phyloP scores from a whole-genome alignment of 2,329 filamentous ascomycete species.

The Claviceps purpurea region DNA sequence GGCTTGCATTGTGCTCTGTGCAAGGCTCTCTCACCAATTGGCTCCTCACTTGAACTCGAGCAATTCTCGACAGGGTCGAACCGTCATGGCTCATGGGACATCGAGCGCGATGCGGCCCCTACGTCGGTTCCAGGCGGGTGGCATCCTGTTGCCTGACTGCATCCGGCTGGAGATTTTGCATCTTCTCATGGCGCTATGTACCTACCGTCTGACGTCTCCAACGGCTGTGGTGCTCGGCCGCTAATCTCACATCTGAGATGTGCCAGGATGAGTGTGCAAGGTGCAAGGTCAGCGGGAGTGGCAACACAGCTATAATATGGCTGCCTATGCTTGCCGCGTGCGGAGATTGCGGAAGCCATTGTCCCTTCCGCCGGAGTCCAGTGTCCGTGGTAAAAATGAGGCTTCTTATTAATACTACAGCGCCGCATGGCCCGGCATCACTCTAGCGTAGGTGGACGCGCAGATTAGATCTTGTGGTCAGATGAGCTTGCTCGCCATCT shows the following conservation, averaged over 20 bases:
- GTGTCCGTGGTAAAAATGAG: neutral
- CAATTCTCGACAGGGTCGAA: no score
- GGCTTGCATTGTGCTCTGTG: neutral
- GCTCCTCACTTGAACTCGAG: neutral
- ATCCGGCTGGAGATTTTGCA: neutral
- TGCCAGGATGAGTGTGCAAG: neutral
- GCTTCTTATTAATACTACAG: neutral
- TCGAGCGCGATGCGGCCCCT: neutral
- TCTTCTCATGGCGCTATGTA: neutral
- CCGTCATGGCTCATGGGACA: neutral
- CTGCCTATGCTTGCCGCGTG: neutral
- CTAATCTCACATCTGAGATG: no score
- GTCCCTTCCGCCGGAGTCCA: neutral
- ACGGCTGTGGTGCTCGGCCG: no score
- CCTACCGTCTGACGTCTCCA: no score
- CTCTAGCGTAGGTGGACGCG: neutral
- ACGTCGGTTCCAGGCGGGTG: conserved; percentile 12
- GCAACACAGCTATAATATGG: neutral
- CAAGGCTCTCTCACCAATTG: neutral
- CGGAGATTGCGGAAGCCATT: neutral
- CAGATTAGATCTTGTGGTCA: neutral
- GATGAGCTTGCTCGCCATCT: neutral
- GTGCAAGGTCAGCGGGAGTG: neutral
- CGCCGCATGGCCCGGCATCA: neutral
- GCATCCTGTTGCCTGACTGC: conserved; percentile 19